These are phyloP conservation scores for Tolypocladium tundrense DNA, from an alignment of 2,329 filamentous ascomycete species.

Conservation along the genomic window DNA sequence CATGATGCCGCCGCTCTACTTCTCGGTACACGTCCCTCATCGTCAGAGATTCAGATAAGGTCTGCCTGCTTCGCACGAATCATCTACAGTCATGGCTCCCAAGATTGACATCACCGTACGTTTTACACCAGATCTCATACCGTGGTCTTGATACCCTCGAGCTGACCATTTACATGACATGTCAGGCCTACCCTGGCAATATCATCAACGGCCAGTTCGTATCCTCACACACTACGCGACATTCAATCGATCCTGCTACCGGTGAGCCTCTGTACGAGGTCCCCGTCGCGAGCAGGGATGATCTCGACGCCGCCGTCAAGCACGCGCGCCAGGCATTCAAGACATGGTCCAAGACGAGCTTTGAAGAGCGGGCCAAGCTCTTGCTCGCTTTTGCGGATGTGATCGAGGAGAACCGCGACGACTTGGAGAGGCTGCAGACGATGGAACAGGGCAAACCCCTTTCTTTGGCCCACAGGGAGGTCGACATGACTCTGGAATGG, in stretches of 20 bases:
- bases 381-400: slow-evolving; percentile 15
- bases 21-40: too few relatives aligned
- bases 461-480: slow-evolving; percentile 8
- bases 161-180: not conserved
- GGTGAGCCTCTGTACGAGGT: slow-evolving; percentile 19
- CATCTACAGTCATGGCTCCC: not conserved
- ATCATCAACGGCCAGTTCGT: slow-evolving; percentile 15
- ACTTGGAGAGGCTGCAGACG: slow-evolving; percentile 11
- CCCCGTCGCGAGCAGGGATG: slow-evolving; percentile 15
- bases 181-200: slow-evolving; percentile 2
- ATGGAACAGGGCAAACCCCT: slow-evolving; percentile 15
- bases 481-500: slow-evolving; percentile 12
- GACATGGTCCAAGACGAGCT: slow-evolving; percentile 15
- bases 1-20: not conserved
- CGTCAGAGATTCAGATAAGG: too few relatives aligned
- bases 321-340: slow-evolving; percentile 16
- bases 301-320: slow-evolving; percentile 18
- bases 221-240: slow-evolving; percentile 8
- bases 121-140: not conserved
- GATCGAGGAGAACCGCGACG: slow-evolving; percentile 12
- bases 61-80: not conserved
- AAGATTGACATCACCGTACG: not conserved
- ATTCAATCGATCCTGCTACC: slow-evolving; percentile 18
- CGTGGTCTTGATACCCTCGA: not conserved
- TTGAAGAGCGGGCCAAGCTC: slow-evolving; percentile 14